Evolutionary conservation across 169 alveolate species (phyloP), one percentile per base, ranked within the genome.

Genomic region (Eimeria sp.): DNA sequence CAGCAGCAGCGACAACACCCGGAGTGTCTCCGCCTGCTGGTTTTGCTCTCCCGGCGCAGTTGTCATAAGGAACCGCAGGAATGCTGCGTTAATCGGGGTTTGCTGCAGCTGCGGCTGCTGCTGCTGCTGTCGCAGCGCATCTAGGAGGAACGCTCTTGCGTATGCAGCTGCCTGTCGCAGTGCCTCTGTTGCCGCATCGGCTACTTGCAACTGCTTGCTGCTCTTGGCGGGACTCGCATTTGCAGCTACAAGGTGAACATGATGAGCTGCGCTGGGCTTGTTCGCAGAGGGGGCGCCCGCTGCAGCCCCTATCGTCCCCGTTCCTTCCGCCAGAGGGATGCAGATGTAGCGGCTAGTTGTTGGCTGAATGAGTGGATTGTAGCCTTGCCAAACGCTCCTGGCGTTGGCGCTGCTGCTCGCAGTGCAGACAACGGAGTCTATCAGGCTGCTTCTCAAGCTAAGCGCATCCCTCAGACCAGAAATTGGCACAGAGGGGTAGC

Each of bases 151-250:
- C 33, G 90, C 54, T 16, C 90, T 56, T 20, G 90, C 90, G 37
- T 83, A 60, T 10, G 90, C 77, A 58, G 90, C 90, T 58, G 90
- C 76, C 71, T 83, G 90, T 40, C 68, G 90, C 43, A 83, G 77
- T 16, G 90, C 77, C 90, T 83, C 90, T 56, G 90, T 60, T 54
- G 90, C 72, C 49, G 90, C 90, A 18, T 83, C 90, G n/a, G 90
- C 90, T 56, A 37, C 71, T 56, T 83, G 56, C 72, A 54, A 62
- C 58, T 54, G 76, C 23, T 83, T 83, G 90, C 54, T 27, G 90
- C 77, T 83, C 77, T 54, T 37, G 58, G 77, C 58, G 27, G 43
- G 58, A 54, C 30, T 54, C 71, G 58, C 54, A 33, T 60, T 23
- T 58, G 90, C 74, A 83, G 89, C 68, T 6, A 80, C 89, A 14